Evolutionary conservation across 2,329 filamentous ascomycete species (phyloP), one percentile per base, ranked within the genome.

Genomic region (Byssoonygena ceratinophila): DNA sequence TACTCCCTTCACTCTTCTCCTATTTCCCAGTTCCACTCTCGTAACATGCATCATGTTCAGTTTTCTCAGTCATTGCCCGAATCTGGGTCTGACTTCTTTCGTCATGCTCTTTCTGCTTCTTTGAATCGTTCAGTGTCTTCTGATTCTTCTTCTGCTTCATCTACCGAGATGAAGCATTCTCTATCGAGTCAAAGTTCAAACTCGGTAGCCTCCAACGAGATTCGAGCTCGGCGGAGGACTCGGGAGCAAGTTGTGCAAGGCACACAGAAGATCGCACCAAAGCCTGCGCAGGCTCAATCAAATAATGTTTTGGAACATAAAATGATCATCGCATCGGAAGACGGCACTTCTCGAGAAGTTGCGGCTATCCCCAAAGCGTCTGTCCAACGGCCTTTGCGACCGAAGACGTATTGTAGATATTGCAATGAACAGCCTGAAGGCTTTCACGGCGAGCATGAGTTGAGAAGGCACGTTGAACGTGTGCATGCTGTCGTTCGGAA

Each of bases 401-500:
- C 80, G 32, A 87, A 85, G 66, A 81, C 87, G 56, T 79, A 78
- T 63, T 94, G 89, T 66, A 65, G 70, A 1, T 71, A 79, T 54
- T 95, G 88, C 70, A 76, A 77, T 48, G 82, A 87, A 52, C 79
- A 86, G 49, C 83, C 83, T 0, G 79, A 85, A 16, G 88, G 87
- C 41, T 94, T 94, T 68, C 82, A 89, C 31, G 89, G 89, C 51
- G 85, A 90, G 22, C 89, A 94, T 64, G 89, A 95, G 66, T 77
- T 87, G 23, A 78, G 81, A 40, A 77, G 84, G 16, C 84, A 88
- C 59, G 76, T 76, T 50, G 78, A 78, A 39, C 78, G 82, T 46
- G 77, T 87, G 58, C 91, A 97, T 66, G 70, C 76, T 3, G 61
- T 68, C 27, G 69, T 72, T 11, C 75, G 78, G 56, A 81, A 78